phyloP scores from a whole-genome alignment of 371 early-diverging fungal genomes.

The Chytridium lagenaria region DNA sequence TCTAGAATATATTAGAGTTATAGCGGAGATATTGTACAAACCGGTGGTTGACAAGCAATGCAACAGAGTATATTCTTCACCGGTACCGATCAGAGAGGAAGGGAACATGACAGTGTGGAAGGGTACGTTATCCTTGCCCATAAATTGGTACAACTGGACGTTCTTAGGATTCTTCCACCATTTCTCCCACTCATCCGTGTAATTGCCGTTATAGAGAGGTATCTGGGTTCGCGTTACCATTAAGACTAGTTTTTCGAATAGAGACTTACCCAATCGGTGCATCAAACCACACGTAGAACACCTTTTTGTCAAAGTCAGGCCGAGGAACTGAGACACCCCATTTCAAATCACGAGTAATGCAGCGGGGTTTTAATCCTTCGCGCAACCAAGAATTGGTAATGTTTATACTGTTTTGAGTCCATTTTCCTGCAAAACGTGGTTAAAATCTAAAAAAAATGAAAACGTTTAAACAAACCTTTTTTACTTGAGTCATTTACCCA shows the following conservation, averaged over 20 bases:
- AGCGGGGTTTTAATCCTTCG: conserved; percentile 95
- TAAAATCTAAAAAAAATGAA: not conserved
- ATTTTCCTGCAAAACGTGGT: conserved; percentile 58
- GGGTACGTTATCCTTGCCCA: conserved; percentile 99
- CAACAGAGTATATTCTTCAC: conserved; percentile 89
- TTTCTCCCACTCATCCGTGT: conserved; percentile 91
- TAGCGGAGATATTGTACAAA: conserved; percentile 44
- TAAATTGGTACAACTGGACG: conserved; percentile 95
- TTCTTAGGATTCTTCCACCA: conserved; percentile 99
- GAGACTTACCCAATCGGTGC: conserved; percentile 97
- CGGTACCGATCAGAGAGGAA: conserved; percentile 85
- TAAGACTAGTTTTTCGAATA: too few relatives aligned
- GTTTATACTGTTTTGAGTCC: conserved; percentile 90
- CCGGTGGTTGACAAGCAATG: conserved; percentile 95
- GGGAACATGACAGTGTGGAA: conserved; percentile 99
- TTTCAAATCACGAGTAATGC: conserved; percentile 99
- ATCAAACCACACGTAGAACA: conserved; percentile 99
- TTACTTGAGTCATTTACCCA: conserved; percentile 76
- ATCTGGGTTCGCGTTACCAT: too few relatives aligned
- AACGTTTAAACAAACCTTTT: conserved; percentile 41
- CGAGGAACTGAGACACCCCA: conserved; percentile 99
- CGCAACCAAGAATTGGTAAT: conserved; percentile 98
- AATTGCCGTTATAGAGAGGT: conserved; percentile 95
- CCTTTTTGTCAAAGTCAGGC: conserved; percentile 88
- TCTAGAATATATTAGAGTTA: conserved; percentile 68